Conservation (phyloP, 2,329 filamentous ascomycete species). For the Paraphaeosphaeria minitans region DNA sequence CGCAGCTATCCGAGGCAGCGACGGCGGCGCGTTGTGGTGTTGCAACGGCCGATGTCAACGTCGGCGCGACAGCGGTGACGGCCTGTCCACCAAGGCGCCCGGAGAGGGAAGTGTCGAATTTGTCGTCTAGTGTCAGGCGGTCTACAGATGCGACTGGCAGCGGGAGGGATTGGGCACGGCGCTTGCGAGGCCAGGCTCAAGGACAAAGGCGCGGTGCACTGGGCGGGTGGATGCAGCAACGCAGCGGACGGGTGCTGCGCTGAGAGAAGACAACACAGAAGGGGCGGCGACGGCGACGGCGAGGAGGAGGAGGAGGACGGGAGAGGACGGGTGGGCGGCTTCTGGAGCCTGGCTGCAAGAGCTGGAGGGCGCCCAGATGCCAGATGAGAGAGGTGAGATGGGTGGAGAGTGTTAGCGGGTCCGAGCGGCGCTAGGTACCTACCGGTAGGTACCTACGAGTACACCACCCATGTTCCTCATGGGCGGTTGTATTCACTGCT, state of each 20-base stretch:
- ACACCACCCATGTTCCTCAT: background rate
- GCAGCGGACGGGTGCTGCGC: conserved; percentile 11
- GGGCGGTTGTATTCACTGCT: background rate
- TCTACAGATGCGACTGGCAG: conserved; percentile 15
- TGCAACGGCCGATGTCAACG: conserved; percentile 1
- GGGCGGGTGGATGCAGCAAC: conserved; percentile 14
- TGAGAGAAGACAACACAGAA: background rate
- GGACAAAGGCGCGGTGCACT: conserved; percentile 21
- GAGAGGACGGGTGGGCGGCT: background rate
- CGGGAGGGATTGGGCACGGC: conserved; percentile 15
- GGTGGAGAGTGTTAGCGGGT: conserved; percentile 6
- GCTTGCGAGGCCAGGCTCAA: conserved; percentile 22
- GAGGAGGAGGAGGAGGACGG: background rate
- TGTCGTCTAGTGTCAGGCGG: conserved; percentile 16
- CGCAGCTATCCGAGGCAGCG: conserved; percentile 11
- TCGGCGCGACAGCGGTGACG: conserved; percentile 13
- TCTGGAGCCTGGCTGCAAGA: conserved; percentile 4
- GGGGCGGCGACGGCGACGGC: conserved; percentile 1
- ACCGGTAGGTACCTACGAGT: too few species aligned
- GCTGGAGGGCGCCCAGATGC: conserved; percentile 3
- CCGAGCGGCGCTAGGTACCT: background rate
- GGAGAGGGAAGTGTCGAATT: conserved; percentile 1
- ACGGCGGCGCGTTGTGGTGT: conserved; percentile 6
- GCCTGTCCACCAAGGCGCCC: conserved; percentile 5
- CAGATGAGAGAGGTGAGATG: conserved; percentile 4